Percentiles rank a stretch among this genome's conserved stretches.
Evolutionary conservation across 352 stramenopile genomes (phyloP).

Genomic region (Phytophthora fragariaefolia): DNA sequence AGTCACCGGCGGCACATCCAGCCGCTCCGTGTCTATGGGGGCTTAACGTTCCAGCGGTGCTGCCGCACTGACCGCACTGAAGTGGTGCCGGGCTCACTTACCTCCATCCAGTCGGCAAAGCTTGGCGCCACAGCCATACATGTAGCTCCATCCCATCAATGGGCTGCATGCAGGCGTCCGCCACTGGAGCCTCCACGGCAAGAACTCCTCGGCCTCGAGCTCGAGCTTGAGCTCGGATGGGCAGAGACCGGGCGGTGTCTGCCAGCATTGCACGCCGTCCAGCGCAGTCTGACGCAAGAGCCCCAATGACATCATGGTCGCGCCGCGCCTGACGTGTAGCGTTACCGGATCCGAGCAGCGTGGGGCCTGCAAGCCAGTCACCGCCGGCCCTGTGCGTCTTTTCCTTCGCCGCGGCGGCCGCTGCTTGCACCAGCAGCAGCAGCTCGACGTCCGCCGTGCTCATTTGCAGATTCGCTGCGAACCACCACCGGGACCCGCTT

Average conservation of each 20-base stretch:
- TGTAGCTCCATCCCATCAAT: too few species aligned
- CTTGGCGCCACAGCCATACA: too few species aligned
- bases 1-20: too few species aligned
- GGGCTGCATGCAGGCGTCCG: too few species aligned
- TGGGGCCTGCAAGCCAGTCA: slow-evolving; percentile 34
- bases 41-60: background rate
- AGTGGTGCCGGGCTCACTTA: background rate
- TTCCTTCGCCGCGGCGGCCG: slow-evolving; percentile 5
- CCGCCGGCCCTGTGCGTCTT: slow-evolving; percentile 25
- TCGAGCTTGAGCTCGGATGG: background rate
- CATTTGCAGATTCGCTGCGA: slow-evolving; percentile 48
- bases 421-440: slow-evolving; percentile 3
- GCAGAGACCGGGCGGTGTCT: slow-evolving; percentile 23
- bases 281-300: slow-evolving; percentile 30
- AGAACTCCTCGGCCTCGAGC: background rate
- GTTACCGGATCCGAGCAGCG: slow-evolving; percentile 3
- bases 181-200: background rate
- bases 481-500: slow-evolving; percentile 23
- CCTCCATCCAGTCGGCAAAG: background rate
- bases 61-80: background rate
- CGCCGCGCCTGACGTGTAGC: slow-evolving; percentile 42
- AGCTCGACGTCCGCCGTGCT: slow-evolving; percentile 18
- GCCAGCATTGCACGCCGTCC: slow-evolving; percentile 16
- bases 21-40: background rate
- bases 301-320: slow-evolving; percentile 58